Evolutionary conservation across 1,284 basidiomycete genomes (phyloP).

Genomic region (Ustilago esculenta): DNA sequence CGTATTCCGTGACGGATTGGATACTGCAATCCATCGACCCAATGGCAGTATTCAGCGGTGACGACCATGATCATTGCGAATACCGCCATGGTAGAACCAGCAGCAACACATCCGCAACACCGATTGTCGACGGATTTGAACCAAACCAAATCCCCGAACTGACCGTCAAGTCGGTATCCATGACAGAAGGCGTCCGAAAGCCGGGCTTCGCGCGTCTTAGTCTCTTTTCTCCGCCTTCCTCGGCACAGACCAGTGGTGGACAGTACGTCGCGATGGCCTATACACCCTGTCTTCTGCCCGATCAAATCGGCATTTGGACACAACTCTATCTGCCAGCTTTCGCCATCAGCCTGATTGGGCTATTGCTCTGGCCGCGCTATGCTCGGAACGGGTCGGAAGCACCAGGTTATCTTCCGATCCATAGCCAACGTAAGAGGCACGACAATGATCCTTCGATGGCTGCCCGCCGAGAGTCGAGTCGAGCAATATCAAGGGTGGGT

Average conservation of each 20-base stretch:
- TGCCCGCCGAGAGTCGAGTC: neutral
- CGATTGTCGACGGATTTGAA: slow-evolving; percentile 26
- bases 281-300: slow-evolving; percentile 53
- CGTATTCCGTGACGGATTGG: slow-evolving; percentile 39
- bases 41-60: slow-evolving; percentile 52
- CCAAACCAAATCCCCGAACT: slow-evolving; percentile 45
- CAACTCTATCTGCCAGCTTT: slow-evolving; percentile 43
- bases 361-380: slow-evolving; percentile 20
- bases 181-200: slow-evolving; percentile 54
- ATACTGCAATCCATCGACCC: slow-evolving; percentile 46
- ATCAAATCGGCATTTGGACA: slow-evolving; percentile 58
- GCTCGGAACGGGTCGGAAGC: neutral
- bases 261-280: slow-evolving; percentile 27
- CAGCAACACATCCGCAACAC: neutral
- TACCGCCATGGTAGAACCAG: slow-evolving; percentile 32
- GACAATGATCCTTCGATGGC: slow-evolving; percentile 18
- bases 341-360: slow-evolving; percentile 15
- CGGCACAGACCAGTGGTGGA: neutral
- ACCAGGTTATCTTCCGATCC: slow-evolving; percentile 18
- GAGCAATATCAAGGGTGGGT: neutral
- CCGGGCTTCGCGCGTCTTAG: slow-evolving; percentile 57
- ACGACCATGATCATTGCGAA: slow-evolving; percentile 63
- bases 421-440: slow-evolving; percentile 21
- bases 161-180: slow-evolving; percentile 59
- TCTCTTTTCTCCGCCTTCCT: slow-evolving; percentile 20